phyloP scores from a whole-genome alignment of 441 rosid genomes.

The Arabidopsis hybrid region DNA sequence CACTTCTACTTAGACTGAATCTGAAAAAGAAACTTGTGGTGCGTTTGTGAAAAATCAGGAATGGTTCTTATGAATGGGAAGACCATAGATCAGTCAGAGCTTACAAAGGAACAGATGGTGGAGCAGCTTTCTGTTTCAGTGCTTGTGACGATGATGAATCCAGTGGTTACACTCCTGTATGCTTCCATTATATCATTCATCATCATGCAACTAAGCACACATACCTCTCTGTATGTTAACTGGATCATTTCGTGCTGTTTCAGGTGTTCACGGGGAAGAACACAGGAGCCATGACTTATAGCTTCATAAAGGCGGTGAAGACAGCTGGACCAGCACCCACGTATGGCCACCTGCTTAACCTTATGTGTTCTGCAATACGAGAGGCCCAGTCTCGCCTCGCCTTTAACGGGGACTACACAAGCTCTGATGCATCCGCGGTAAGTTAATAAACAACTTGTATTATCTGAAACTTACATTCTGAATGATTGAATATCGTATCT shows the following conservation, averaged over 20 bases:
- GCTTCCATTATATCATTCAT: background rate
- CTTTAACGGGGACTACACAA: slow-evolving; percentile 39
- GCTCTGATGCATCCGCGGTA: slow-evolving; percentile 29
- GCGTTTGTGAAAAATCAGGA: slow-evolving; percentile 45
- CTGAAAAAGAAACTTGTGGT: background rate
- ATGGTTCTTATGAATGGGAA: slow-evolving; percentile 69
- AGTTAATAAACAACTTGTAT: slow-evolving; percentile 7
- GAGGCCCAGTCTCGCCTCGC: slow-evolving; percentile 48
- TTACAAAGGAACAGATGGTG: slow-evolving; percentile 75
- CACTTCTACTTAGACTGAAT: slow-evolving; percentile 6
- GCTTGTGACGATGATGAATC: slow-evolving; percentile 74
- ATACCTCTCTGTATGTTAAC: slow-evolving; percentile 2
- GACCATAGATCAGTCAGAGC: slow-evolving; percentile 48
- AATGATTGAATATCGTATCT: slow-evolving; percentile 2
- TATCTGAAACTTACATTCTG: background rate
- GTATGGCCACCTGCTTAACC: slow-evolving; percentile 63
- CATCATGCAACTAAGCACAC: slow-evolving; percentile 10
- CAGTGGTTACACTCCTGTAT: slow-evolving; percentile 63
- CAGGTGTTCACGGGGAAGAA: slow-evolving; percentile 71
- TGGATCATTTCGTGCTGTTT: slow-evolving; percentile 9
- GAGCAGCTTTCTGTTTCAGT: slow-evolving; percentile 66
- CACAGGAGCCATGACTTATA: slow-evolving; percentile 78
- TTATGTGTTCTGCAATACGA: slow-evolving; percentile 62
- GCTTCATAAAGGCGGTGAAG: slow-evolving; percentile 76
- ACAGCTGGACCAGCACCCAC: slow-evolving; percentile 64